Conservation (phyloP, 2,329 filamentous ascomycete genomes). For the Basipetospora sp. region DNA sequence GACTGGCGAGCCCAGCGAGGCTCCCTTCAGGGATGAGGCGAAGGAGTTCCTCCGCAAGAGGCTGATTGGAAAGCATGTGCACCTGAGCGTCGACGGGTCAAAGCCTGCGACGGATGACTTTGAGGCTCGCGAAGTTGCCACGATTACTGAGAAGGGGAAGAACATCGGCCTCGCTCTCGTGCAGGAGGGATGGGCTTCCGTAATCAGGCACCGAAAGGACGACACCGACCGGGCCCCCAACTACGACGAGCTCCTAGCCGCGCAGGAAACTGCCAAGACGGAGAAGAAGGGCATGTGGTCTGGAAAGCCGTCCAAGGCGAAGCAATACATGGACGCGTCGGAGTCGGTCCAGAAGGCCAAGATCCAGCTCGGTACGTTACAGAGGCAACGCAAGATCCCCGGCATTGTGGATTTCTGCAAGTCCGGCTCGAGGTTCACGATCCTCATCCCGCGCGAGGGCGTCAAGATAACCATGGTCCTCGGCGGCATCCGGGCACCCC, state of each 20-base stretch:
- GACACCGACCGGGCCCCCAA: slow-evolving; percentile 87
- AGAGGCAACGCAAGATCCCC: slow-evolving; percentile 81
- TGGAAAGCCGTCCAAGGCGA: slow-evolving; percentile 68
- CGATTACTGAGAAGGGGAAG: slow-evolving; percentile 67
- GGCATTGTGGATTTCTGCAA: slow-evolving; percentile 96
- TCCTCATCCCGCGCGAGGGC: slow-evolving; percentile 81
- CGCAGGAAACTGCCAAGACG: slow-evolving; percentile 69
- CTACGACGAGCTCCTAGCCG: slow-evolving; percentile 75
- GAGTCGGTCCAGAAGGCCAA: slow-evolving; percentile 91
- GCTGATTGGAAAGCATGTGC: slow-evolving; percentile 89
- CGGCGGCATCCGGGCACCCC: slow-evolving; percentile 78
- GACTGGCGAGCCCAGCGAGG: slow-evolving; percentile 68
- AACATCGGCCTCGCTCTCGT: slow-evolving; percentile 75
- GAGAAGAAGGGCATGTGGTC: slow-evolving; percentile 93
- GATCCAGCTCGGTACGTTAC: slow-evolving; percentile 73
- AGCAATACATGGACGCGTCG: slow-evolving; percentile 76
- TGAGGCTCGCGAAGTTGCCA: slow-evolving; percentile 88
- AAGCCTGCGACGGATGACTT: slow-evolving; percentile 81
- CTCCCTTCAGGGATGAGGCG: slow-evolving; percentile 78
- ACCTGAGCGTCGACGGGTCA: slow-evolving; percentile 75
- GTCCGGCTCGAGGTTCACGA: slow-evolving; percentile 84
- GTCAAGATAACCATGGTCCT: slow-evolving; percentile 91
- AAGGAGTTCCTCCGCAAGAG: slow-evolving; percentile 93
- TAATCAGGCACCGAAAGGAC: slow-evolving; percentile 87
- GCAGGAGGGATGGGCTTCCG: slow-evolving; percentile 84